A percentile compares a stretch with the other conserved stretches of the same genome.
Conservation (phyloP, 2,329 filamentous ascomycete species). For the Pezicula neosporulosa region DNA sequence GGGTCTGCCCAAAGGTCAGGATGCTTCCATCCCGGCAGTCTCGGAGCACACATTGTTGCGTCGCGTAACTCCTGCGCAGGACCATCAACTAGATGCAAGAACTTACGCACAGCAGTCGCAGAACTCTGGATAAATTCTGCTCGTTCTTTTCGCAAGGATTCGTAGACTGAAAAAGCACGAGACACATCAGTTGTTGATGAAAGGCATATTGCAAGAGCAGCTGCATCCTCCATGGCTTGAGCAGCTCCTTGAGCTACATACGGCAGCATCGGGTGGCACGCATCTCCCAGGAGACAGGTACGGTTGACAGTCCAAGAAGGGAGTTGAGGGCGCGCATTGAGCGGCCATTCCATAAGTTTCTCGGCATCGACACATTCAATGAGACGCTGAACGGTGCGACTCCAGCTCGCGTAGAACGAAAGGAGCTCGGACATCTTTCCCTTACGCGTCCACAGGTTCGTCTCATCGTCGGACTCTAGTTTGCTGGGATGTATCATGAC, state of each 20-base stretch:
- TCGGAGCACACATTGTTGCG: constrained; percentile 34
- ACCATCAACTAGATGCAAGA: constrained; percentile 48
- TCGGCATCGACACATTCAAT: constrained; percentile 48
- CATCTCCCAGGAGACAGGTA: constrained; percentile 44
- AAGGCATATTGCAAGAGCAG: constrained; percentile 55
- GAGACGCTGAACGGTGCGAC: constrained; percentile 44
- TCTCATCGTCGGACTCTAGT: constrained; percentile 48
- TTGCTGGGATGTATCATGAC: constrained; percentile 62
- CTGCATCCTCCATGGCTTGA: constrained; percentile 62
- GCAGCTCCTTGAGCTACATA: constrained; percentile 63
- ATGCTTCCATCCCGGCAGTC: neutral
- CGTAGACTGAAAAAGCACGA: constrained; percentile 41
- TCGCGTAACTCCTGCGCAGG: constrained; percentile 55
- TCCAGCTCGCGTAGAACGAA: constrained; percentile 55
- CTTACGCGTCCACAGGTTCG: constrained; percentile 22
- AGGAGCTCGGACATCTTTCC: constrained; percentile 58
- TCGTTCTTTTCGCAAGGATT: constrained; percentile 41
- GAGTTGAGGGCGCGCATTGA: constrained; percentile 39
- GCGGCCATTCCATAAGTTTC: constrained; percentile 57
- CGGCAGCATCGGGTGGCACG: constrained; percentile 60
- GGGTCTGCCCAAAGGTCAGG: neutral
- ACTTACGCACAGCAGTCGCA: constrained; percentile 42
- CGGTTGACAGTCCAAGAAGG: constrained; percentile 6
- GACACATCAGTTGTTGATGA: constrained; percentile 39
- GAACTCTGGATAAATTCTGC: constrained; percentile 52